Conservation (phyloP, 495 filamentous ascomycete genomes). For the Lophium mytilinum region DNA sequence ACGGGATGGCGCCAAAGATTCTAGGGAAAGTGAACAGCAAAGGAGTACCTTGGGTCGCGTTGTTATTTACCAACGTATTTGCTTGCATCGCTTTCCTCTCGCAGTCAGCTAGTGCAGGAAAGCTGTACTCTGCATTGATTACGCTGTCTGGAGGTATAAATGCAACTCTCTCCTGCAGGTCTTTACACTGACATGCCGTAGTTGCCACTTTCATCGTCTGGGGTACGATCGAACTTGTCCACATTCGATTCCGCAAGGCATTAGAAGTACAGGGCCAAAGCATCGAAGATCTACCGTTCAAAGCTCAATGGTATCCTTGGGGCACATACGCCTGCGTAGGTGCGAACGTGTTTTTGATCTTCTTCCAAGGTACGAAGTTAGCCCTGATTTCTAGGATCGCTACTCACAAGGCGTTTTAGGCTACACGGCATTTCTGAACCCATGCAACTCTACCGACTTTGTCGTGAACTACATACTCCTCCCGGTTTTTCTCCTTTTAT, state of each 20-base stretch:
- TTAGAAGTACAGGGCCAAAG: conserved; percentile 55
- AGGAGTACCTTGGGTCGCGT: conserved; percentile 48
- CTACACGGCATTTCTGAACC: conserved; percentile 45
- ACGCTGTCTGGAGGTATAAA: conserved; percentile 13
- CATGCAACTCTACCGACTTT: conserved; percentile 52
- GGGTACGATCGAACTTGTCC: conserved; percentile 59
- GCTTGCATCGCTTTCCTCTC: conserved; percentile 16
- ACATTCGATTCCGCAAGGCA: conserved; percentile 65
- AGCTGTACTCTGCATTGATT: conserved; percentile 1
- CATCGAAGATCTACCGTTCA: conserved; percentile 63
- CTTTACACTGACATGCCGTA: conserved; percentile 60
- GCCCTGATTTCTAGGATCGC: conserved; percentile 30
- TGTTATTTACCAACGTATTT: conserved; percentile 52
- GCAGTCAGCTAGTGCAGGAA: too few species aligned
- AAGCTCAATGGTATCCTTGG: conserved; percentile 41
- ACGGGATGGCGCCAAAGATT: conserved; percentile 27
- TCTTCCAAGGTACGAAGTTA: conserved; percentile 39
- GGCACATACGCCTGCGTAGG: conserved; percentile 23
- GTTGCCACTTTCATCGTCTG: conserved; percentile 60
- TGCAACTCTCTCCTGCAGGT: conserved; percentile 38
- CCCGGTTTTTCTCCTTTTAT: conserved; percentile 55
- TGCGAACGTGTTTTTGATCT: conserved; percentile 22
- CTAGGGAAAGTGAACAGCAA: conserved; percentile 26
- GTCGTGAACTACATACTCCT: conserved; percentile 62
- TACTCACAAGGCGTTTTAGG: conserved; percentile 1